Percentiles rank a stretch among this genome's conserved stretches.
Conservation (phyloP, 805 yeast species). For the Wickerhamiella sergipiensis region DNA sequence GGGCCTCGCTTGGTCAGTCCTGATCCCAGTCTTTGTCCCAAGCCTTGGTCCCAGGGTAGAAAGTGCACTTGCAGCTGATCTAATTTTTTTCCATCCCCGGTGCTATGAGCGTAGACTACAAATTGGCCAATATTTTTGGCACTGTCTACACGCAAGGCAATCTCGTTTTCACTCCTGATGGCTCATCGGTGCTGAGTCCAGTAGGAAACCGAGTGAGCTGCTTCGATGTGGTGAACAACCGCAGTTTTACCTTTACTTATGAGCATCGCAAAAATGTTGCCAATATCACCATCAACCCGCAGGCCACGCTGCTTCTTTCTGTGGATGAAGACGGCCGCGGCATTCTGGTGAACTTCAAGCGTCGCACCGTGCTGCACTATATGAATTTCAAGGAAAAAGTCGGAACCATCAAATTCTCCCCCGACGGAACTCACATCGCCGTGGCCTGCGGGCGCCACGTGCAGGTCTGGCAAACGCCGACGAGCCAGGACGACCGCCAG, state of each 20-base stretch:
- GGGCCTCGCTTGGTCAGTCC: no score
- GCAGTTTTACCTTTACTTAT: conserved; percentile 77
- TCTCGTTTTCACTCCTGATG: conserved; percentile 72
- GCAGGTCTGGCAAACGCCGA: conserved; percentile 91
- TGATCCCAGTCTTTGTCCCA: not conserved
- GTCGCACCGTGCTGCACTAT: conserved; percentile 80
- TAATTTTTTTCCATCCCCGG: not conserved
- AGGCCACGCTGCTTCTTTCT: conserved; percentile 63
- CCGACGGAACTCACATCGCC: conserved; percentile 80
- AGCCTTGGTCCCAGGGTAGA: not conserved
- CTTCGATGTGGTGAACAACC: conserved; percentile 73
- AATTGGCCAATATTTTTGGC: conserved; percentile 80
- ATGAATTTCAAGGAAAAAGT: conserved; percentile 82
- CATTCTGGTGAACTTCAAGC: conserved; percentile 69
- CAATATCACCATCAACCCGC: conserved; percentile 68
- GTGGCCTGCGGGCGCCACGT: conserved; percentile 68
- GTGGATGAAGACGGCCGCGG: conserved; percentile 91
- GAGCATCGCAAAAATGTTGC: conserved; percentile 82
- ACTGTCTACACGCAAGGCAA: conserved; percentile 94
- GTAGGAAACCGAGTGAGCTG: conserved; percentile 89
- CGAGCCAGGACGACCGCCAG: conserved; percentile 65
- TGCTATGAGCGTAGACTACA: conserved; percentile 19
- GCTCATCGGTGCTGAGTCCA: conserved; percentile 70
- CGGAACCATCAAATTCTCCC: conserved; percentile 63
- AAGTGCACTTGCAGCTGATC: not conserved